Percentiles rank a stretch among this genome's conserved stretches.
Evolutionary conservation across 208 protist genomes (phyloP).

Genomic region (Leishmania amazonensis): DNA sequence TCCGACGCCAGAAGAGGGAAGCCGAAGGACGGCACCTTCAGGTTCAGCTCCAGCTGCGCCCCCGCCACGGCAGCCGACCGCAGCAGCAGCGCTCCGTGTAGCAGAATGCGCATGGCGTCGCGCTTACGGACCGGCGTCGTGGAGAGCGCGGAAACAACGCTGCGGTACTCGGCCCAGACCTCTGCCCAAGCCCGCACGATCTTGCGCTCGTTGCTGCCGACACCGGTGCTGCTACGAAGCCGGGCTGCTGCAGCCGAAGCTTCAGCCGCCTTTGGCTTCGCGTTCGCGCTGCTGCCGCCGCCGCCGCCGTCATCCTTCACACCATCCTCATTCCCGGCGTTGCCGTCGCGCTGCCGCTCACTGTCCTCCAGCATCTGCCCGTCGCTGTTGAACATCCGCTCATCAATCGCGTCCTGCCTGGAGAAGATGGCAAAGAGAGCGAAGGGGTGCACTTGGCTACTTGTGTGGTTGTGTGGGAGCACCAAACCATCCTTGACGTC

Average conservation of each 20-base stretch:
- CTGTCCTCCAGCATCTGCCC: constrained; percentile 32
- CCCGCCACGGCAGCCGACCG: constrained; percentile 74
- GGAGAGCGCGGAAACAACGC: constrained; percentile 53
- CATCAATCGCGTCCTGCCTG: constrained; percentile 66
- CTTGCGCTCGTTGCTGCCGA: constrained; percentile 44
- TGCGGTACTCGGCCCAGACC: constrained; percentile 85
- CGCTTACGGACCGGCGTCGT: constrained; percentile 76
- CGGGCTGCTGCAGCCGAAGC: constrained; percentile 14
- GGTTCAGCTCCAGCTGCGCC: constrained; percentile 70
- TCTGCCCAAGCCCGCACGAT: constrained; percentile 84
- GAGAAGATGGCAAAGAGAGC: constrained; percentile 82
- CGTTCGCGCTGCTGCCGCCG: constrained; percentile 4
- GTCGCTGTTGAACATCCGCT: constrained; percentile 26
- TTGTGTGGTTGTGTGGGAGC: constrained; percentile 69
- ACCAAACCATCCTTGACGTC: constrained; percentile 73
- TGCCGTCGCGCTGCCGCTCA: constrained; percentile 6
- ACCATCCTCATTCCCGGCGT: background rate
- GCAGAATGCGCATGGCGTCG: constrained; percentile 75
- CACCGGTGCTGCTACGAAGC: constrained; percentile 25
- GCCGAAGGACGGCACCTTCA: constrained; percentile 78
- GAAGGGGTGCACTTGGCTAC: constrained; percentile 82
- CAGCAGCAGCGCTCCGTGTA: constrained; percentile 80
- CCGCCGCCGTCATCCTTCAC: background rate
- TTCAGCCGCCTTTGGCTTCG: background rate
- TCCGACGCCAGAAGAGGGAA: constrained; percentile 80